Percentiles rank a stretch among this genome's conserved stretches.
These are phyloP conservation scores for Ganoderma boninense DNA, from an alignment of 1,284 basidiomycete species.

Conservation along the genomic window DNA sequence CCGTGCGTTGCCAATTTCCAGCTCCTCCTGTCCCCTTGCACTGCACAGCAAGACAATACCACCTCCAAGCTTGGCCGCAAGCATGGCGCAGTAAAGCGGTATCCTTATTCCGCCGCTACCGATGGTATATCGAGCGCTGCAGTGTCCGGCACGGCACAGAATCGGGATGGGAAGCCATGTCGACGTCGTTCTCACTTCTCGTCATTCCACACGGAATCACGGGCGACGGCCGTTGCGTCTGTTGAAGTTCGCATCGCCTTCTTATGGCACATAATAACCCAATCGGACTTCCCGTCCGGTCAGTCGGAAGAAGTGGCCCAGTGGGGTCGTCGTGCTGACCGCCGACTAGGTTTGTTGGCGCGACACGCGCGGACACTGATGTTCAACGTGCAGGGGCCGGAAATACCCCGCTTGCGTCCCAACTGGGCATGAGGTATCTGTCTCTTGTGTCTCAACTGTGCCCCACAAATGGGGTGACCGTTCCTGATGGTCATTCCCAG, in stretches of 20 bases:
- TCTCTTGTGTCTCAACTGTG: background rate
- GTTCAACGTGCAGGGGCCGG: constrained; percentile 13
- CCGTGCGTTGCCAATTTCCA: background rate
- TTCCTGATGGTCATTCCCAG: constrained; percentile 3
- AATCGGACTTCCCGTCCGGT: constrained; percentile 24
- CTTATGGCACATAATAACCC: constrained; percentile 22
- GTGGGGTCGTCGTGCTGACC: constrained; percentile 2
- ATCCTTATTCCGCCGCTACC: constrained; percentile 8
- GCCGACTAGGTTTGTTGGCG: constrained; percentile 23
- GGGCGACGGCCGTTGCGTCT: constrained; percentile 10
- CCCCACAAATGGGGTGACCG: constrained; percentile 2
- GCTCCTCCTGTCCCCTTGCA: background rate
- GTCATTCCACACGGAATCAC: constrained; percentile 19
- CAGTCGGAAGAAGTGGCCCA: constrained; percentile 20
- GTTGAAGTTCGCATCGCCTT: constrained; percentile 14
- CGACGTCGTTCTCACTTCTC: constrained; percentile 19
- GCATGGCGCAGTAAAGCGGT: constrained; percentile 1
- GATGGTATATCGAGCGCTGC: constrained; percentile 17
- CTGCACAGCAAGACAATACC: background rate
- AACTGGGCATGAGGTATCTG: constrained; percentile 1
- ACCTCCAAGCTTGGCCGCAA: constrained; percentile 1
- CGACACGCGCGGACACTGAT: constrained; percentile 16
- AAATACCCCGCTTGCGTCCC: constrained; percentile 10
- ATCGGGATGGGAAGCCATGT: constrained; percentile 22
- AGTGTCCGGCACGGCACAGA: constrained; percentile 9